Conservation (phyloP, 2,329 filamentous ascomycete genomes). For the Erysiphe neolycopersici region DNA sequence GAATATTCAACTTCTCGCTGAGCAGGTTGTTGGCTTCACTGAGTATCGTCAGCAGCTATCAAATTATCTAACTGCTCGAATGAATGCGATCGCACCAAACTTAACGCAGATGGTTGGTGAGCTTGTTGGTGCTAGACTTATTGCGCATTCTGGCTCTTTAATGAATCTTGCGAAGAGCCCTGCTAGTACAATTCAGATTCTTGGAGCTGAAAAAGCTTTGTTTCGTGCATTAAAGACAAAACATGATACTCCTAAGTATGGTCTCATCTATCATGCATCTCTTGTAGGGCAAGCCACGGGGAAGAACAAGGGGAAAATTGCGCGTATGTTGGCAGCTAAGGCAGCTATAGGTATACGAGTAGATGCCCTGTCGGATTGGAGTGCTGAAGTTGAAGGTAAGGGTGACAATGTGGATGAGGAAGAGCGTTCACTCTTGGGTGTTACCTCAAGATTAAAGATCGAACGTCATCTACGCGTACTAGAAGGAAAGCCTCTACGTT, state of each 20-base stretch:
- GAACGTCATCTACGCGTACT: constrained; percentile 52
- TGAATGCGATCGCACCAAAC: constrained; percentile 93
- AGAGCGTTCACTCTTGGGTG: constrained; percentile 59
- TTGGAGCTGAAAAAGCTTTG: constrained; percentile 93
- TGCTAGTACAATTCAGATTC: constrained; percentile 87
- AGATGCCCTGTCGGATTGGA: constrained; percentile 63
- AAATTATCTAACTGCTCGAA: constrained; percentile 70
- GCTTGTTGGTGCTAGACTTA: constrained; percentile 78
- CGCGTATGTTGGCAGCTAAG: constrained; percentile 85
- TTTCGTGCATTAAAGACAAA: constrained; percentile 98
- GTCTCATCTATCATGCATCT: constrained; percentile 76
- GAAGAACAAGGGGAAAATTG: constrained; percentile 98
- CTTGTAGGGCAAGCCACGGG: constrained; percentile 91
- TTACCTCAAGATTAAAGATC: constrained; percentile 41
- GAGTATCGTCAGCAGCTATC: constrained; percentile 75
- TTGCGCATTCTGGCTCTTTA: constrained; percentile 81
- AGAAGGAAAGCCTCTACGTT: constrained; percentile 71
- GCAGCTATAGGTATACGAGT: constrained; percentile 79
- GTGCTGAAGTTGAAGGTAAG: constrained; percentile 36
- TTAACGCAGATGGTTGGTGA: constrained; percentile 80
- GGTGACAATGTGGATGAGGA: constrained; percentile 51
- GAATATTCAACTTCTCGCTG: constrained; percentile 74
- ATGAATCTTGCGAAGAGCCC: constrained; percentile 89
- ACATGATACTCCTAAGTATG: constrained; percentile 96
- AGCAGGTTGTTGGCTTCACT: constrained; percentile 78